These are phyloP conservation scores for Ganoderma sinense DNA, from an alignment of 1,284 basidiomycete species.

Conservation along the genomic window DNA sequence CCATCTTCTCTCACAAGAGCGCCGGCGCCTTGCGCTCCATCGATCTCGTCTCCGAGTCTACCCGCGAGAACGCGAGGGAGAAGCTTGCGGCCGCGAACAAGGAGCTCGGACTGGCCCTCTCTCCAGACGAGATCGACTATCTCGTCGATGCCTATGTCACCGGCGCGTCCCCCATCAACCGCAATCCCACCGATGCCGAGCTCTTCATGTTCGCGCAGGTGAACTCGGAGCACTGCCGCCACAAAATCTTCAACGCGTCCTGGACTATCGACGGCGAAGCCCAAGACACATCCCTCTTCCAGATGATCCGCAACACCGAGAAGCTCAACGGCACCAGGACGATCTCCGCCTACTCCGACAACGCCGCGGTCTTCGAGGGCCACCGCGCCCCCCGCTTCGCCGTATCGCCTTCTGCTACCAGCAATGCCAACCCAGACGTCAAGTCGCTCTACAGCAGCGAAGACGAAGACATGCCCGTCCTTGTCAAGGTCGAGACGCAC, in stretches of 20 bases:
- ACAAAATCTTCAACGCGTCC: slow-evolving; percentile 99
- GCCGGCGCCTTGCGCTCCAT: slow-evolving; percentile 81
- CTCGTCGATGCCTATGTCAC: slow-evolving; percentile 90
- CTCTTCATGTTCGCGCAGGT: slow-evolving; percentile 99
- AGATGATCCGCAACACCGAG: slow-evolving; percentile 99
- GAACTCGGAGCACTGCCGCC: slow-evolving; percentile 99
- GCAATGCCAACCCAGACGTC: slow-evolving; percentile 43
- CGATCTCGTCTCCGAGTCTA: slow-evolving; percentile 51
- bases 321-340: slow-evolving; percentile 79
- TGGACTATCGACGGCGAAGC: slow-evolving; percentile 87
- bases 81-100: slow-evolving; percentile 84
- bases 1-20: slow-evolving; percentile 76
- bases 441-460: slow-evolving; percentile 60
- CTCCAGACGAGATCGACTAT: slow-evolving; percentile 92
- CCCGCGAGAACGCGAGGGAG: slow-evolving; percentile 50
- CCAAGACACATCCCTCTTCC: slow-evolving; percentile 87
- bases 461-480: slow-evolving; percentile 85
- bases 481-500: slow-evolving; percentile 99
- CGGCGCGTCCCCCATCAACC: slow-evolving; percentile 65
- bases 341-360: slow-evolving; percentile 98
- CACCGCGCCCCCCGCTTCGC: slow-evolving; percentile 83
- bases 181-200: slow-evolving; percentile 96
- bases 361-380: slow-evolving; percentile 94
- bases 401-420: slow-evolving; percentile 51
- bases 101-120: slow-evolving; percentile 90